Conservation (phyloP, 1,139 yeast genomes). For the Pneumocystis wakefieldiae region DNA sequence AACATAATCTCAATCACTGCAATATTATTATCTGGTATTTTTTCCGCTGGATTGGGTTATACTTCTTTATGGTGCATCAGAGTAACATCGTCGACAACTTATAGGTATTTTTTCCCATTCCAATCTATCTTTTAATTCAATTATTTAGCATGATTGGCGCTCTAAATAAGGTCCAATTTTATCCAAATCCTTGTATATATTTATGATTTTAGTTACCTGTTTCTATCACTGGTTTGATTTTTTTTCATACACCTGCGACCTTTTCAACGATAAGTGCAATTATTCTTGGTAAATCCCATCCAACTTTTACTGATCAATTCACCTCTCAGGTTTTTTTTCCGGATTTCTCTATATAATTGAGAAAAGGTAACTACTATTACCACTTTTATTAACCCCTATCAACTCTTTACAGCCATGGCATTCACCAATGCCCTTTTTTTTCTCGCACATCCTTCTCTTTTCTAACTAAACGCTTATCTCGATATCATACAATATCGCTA, state of each 20-base stretch:
- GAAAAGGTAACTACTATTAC: conserved; percentile 11
- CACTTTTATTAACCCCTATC: background rate
- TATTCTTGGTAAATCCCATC: background rate
- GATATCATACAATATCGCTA: background rate
- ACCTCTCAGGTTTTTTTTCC: conserved; percentile 75
- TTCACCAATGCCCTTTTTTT: background rate
- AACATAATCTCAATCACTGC: conserved; percentile 56
- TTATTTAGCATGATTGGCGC: conserved; percentile 81
- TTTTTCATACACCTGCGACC: conserved; percentile 90
- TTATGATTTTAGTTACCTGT: conserved; percentile 46
- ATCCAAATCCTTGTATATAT: background rate
- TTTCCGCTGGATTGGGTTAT: conserved; percentile 92
- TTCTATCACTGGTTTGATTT: conserved; percentile 82
- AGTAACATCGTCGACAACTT: conserved; percentile 94
- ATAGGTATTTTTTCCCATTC: conserved; percentile 26
- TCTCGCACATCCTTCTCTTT: background rate
- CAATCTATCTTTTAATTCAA: background rate
- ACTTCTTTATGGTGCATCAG: conserved; percentile 99
- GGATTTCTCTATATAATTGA: conserved; percentile 81
- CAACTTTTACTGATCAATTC: background rate
- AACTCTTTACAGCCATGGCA: background rate
- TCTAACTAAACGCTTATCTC: background rate
- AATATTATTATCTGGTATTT: conserved; percentile 83
- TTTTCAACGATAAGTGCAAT: conserved; percentile 84
- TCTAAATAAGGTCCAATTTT: conserved; percentile 44